Evolutionary conservation across 2,329 filamentous ascomycete genomes (phyloP), one percentile per base, ranked within the genome.

Genomic region (Juglanconis sp.): DNA sequence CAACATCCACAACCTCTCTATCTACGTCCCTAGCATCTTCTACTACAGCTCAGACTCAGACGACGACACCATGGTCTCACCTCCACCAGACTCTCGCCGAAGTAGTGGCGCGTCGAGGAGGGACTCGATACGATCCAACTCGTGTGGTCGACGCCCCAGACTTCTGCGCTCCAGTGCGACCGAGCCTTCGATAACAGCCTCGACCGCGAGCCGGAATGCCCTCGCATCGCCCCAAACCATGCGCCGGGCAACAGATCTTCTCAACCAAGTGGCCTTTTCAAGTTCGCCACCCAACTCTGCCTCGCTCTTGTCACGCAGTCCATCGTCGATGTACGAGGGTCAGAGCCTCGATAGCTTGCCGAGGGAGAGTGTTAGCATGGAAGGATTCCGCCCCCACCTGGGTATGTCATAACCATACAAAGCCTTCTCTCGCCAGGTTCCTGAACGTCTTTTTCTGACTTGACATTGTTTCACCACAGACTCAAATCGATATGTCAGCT

Each of bases 401-500:
- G 59, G 62, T 64, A 63, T 51, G 49, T 62, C 54, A 57, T 48
- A 40, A 48, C 51, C 15, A 15, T 38, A 30, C 32, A 53, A 24
- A 30, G 8, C 34, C 24, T 36, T n/a, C 32, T 51, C 17, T 24
- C 13, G n/a, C 8, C 5, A 47, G 35, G 32, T 50, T 53, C 50
- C 62, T 63, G 55, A 66, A 56, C 30, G 7, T 7, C n/a, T 44
- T 61, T 62, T 47, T 34, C 46, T 64, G 13, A 58, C 58, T 68
- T 54, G 68, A 64, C 40, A 51, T 7, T 46, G 24, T 42, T 57
- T 35, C 58, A 50, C 40, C 59, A 31, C 63, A 75, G 72, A 72
- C 54, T 74, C 75, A 68, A 81, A 78, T 59, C 82, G 84, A 63
- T 91, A 91, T 73, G 87, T 89, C 69, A 90, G 87, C 76, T 91